Conservation (phyloP, 1,284 basidiomycete species). For the Rhodotorula sp. region DNA sequence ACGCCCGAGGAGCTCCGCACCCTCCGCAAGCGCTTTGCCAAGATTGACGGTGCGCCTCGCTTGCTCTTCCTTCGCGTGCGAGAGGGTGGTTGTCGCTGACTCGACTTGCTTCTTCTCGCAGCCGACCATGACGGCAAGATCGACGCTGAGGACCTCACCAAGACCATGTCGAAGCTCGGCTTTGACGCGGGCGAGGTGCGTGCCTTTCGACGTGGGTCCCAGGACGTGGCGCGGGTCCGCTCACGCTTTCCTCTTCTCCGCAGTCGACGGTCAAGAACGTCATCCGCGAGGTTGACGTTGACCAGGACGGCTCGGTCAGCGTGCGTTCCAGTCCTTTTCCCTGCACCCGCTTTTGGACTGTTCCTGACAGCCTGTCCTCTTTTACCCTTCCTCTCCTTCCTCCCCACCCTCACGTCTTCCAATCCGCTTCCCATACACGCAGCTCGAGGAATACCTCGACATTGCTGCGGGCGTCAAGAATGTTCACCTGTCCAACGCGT, state of each 20-base stretch:
- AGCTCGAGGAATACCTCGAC: slow-evolving; percentile 66
- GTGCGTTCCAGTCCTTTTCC: background rate
- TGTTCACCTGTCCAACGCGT: slow-evolving; percentile 56
- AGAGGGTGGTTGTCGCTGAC: background rate
- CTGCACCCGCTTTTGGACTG: background rate
- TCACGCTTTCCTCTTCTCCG: too few species aligned
- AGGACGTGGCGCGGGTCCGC: too few species aligned
- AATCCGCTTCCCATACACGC: slow-evolving; percentile 51
- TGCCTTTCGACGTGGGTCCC: too few species aligned
- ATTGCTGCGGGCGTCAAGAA: slow-evolving; percentile 81
- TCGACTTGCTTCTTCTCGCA: background rate
- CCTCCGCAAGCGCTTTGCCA: slow-evolving; percentile 32
- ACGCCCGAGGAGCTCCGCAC: slow-evolving; percentile 36
- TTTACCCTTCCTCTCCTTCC: background rate
- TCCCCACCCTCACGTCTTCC: background rate
- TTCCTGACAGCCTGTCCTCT: background rate
- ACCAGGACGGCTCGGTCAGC: slow-evolving; percentile 38
- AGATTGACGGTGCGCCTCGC: slow-evolving; percentile 22
- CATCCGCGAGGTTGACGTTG: slow-evolving; percentile 36
- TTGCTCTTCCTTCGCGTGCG: background rate
- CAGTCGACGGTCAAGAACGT: slow-evolving; percentile 14
- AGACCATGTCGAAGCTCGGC: slow-evolving; percentile 28
- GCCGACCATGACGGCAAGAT: slow-evolving; percentile 39
- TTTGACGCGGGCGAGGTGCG: slow-evolving; percentile 14
- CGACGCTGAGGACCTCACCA: slow-evolving; percentile 19